Conservation (phyloP, 208 protist species). For the Trypanosoma avium region DNA sequence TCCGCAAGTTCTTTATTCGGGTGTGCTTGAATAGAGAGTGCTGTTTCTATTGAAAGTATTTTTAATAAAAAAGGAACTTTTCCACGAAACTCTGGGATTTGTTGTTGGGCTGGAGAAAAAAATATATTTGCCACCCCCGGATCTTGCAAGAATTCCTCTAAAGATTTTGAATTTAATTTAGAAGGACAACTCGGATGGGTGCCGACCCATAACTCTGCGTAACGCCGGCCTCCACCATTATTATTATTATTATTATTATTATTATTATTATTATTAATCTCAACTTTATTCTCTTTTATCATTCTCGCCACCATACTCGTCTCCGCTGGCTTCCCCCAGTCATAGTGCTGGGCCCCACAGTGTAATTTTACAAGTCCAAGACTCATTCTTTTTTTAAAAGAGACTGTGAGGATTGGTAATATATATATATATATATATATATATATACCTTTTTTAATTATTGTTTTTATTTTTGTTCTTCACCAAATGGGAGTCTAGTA, state of each 20-base stretch:
- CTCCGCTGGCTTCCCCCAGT: slow-evolving; percentile 77
- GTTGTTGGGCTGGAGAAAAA: slow-evolving; percentile 57
- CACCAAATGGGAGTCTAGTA: no score
- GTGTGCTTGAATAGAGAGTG: slow-evolving; percentile 98
- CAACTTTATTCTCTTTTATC: slow-evolving; percentile 44
- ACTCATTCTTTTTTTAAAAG: no score
- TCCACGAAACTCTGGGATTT: slow-evolving; percentile 51
- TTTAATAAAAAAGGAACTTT: slow-evolving; percentile 97
- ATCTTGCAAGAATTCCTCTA: slow-evolving; percentile 58
- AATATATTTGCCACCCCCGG: slow-evolving; percentile 39
- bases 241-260: no score
- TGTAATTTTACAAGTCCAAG: slow-evolving; percentile 39
- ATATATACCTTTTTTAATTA: no score
- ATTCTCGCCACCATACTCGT: slow-evolving; percentile 85
- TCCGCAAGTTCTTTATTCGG: slow-evolving; percentile 94
- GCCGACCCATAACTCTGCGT: slow-evolving; percentile 98
- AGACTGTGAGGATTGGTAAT: no score
- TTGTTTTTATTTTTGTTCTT: not conserved
- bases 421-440: no score
- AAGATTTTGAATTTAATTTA: slow-evolving; percentile 38
- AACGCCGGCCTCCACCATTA: no score
- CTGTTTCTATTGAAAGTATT: slow-evolving; percentile 94
- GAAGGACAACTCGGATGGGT: slow-evolving; percentile 95
- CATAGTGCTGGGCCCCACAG: slow-evolving; percentile 80
- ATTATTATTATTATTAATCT: no score